phyloP scores from a whole-genome alignment of 148 eudicot genomes.

The Tetragonia tetragonoides region DNA sequence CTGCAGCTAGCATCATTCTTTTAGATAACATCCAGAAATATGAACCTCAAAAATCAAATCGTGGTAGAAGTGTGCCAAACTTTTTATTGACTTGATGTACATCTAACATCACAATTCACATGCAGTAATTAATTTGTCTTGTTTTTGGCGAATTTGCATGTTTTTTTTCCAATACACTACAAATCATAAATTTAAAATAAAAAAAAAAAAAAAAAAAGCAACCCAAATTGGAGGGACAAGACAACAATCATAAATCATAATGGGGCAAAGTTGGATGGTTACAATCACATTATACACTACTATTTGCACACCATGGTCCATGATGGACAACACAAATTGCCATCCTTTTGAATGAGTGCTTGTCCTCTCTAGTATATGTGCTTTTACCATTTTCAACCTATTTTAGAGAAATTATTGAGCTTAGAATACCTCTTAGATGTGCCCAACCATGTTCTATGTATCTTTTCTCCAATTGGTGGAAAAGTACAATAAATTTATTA shows the following conservation, averaged over 20 bases:
- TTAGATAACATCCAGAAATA: too few species aligned
- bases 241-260: slow-evolving; percentile 15
- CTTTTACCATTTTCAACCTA: neutral
- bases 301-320: slow-evolving; percentile 13
- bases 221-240: slow-evolving; percentile 15
- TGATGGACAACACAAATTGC: slow-evolving; percentile 28
- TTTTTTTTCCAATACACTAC: neutral
- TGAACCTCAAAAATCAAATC: too few species aligned
- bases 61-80: too few species aligned
- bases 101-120: too few species aligned
- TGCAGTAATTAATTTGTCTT: neutral
- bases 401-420: too few species aligned
- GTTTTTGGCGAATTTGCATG: too few species aligned
- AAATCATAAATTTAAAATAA: slow-evolving; percentile 4
- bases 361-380: slow-evolving; percentile 9
- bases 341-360: slow-evolving; percentile 16
- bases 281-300: neutral
- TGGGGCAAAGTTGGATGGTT: neutral
- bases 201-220: neutral
- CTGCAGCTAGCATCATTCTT: too few species aligned
- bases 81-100: too few species aligned
- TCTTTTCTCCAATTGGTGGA: neutral
- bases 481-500: neutral
- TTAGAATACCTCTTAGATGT: neutral
- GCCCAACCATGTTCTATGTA: slow-evolving; percentile 27